phyloP scores from a whole-genome alignment of 768 basidiomycete genomes.

The Panaeolus papilionaceus region DNA sequence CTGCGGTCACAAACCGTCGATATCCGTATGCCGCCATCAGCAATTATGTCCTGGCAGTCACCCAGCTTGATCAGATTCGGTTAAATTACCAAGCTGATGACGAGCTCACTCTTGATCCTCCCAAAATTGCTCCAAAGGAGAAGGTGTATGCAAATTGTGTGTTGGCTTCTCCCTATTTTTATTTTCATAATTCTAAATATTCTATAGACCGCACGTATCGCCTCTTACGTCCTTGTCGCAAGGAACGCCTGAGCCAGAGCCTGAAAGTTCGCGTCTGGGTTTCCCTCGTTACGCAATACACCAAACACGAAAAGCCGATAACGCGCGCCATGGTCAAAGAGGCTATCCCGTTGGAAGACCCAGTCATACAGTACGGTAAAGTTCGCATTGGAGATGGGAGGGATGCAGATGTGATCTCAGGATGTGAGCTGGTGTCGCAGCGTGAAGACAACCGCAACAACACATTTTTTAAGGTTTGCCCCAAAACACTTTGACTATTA shows the following conservation, averaged over 20 bases:
- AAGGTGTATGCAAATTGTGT: no score
- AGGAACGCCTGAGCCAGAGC: background rate
- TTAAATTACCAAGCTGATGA: conserved; percentile 23
- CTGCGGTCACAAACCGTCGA: conserved; percentile 33
- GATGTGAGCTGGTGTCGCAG: background rate
- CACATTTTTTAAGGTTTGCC: background rate
- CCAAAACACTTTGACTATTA: background rate
- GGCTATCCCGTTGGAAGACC: background rate
- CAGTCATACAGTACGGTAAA: background rate
- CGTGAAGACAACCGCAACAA: conserved; percentile 12
- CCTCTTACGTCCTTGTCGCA: background rate
- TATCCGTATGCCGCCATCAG: conserved; percentile 40
- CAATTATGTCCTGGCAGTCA: conserved; percentile 31
- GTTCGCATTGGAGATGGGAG: background rate
- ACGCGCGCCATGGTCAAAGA: background rate
- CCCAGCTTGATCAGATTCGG: conserved; percentile 40
- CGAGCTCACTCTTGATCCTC: no score
- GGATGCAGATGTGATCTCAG: conserved; percentile 4
- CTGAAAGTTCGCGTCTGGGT: background rate
- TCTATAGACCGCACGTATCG: background rate
- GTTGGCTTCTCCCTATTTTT: background rate
- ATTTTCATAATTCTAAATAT: background rate
- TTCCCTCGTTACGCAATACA: background rate
- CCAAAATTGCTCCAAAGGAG: no score
- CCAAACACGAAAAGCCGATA: background rate